A percentile compares a stretch with the other conserved stretches of the same genome.
These are phyloP conservation scores for Viola pubescens DNA, from an alignment of 441 rosid genomes.

Conservation along the genomic window DNA sequence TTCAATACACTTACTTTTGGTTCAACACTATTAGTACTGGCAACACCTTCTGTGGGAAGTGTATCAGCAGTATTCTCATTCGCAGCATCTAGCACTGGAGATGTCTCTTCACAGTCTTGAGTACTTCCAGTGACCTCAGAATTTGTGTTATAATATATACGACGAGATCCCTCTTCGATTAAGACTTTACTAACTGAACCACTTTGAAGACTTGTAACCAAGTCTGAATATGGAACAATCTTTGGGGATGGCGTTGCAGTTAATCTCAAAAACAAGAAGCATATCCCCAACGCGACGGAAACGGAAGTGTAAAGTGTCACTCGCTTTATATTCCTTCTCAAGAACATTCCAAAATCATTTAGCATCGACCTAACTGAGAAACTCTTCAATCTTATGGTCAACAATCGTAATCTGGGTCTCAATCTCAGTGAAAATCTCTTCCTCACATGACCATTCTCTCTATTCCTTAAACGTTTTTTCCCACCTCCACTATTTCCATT, in stretches of 20 bases:
- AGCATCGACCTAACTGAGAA: conserved; percentile 43
- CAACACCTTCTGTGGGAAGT: conserved; percentile 24
- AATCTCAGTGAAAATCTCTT: conserved; percentile 56
- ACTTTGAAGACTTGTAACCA: conserved; percentile 57
- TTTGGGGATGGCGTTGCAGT: conserved; percentile 63
- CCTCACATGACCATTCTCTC: conserved; percentile 26
- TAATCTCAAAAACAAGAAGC: conserved; percentile 61
- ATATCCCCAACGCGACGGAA: conserved; percentile 49
- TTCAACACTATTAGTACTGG: conserved; percentile 10
- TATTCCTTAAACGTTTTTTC: conserved; percentile 26
- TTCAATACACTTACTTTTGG: conserved; percentile 20
- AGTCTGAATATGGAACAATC: conserved; percentile 75
- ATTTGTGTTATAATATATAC: conserved; percentile 56
- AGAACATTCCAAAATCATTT: conserved; percentile 38
- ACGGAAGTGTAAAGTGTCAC: conserved; percentile 41
- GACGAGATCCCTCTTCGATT: conserved; percentile 88
- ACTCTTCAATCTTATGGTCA: conserved; percentile 43
- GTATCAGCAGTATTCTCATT: conserved; percentile 23
- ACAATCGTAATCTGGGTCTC: conserved; percentile 61
- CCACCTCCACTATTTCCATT: conserved; percentile 32
- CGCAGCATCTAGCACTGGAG: conserved; percentile 10
- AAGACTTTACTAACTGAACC: conserved; percentile 66
- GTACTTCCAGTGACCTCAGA: conserved; percentile 18
- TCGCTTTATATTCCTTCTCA: conserved; percentile 50
- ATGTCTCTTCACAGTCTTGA: conserved; percentile 31